Evolutionary conservation across 768 basidiomycete genomes (phyloP).

Genomic region (Postia placenta): DNA sequence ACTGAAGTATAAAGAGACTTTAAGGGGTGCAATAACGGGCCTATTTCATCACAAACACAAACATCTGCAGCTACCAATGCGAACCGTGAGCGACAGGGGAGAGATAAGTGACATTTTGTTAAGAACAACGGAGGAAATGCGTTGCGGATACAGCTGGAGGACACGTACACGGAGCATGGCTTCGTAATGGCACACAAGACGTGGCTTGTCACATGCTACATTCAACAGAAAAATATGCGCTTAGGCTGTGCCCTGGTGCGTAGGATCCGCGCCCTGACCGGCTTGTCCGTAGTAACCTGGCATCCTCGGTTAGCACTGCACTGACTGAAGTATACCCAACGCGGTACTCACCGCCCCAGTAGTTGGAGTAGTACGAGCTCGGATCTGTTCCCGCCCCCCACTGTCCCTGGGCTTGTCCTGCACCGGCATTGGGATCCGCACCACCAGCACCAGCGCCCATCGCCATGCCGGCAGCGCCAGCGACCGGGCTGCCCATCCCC

Average conservation of each 20-base stretch:
- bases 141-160: not conserved
- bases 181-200: conserved; percentile 17
- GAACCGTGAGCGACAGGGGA: not conserved
- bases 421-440: conserved; percentile 37
- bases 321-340: no score
- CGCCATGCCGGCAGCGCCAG: conserved; percentile 47
- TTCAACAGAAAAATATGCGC: conserved; percentile 1
- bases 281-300: conserved; percentile 76
- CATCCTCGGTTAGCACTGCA: not conserved
- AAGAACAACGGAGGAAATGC: conserved; percentile 1
- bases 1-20: conserved; percentile 1
- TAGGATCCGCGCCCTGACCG: conserved; percentile 52
- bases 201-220: conserved; percentile 15
- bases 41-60: conserved; percentile 5
- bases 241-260: conserved; percentile 20
- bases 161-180: not conserved
- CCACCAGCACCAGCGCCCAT: conserved; percentile 46
- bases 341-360: conserved; percentile 68
- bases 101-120: conserved; percentile 2
- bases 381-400: conserved; percentile 77
- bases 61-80: not conserved
- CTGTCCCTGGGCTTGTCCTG: conserved; percentile 56
- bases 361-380: conserved; percentile 71
- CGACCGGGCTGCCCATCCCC: conserved; percentile 51
- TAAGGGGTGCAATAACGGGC: not conserved